These are phyloP conservation scores for Oenanthe javanica DNA, from an alignment of 140 eudicot genomes.

Conservation along the genomic window DNA sequence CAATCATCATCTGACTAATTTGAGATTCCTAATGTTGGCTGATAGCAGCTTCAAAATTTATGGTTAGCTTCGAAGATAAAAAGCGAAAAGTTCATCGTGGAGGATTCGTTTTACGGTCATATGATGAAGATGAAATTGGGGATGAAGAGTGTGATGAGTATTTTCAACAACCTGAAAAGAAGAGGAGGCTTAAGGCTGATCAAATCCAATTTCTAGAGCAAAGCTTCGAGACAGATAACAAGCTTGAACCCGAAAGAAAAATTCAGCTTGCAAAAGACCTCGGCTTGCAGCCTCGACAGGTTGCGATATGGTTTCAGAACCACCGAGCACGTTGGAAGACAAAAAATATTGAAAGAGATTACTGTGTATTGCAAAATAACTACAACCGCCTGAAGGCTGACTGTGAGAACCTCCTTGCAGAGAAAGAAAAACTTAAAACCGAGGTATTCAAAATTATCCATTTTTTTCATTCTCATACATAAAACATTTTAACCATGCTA, in stretches of 20 bases:
- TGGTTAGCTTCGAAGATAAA: not conserved
- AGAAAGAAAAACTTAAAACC: not conserved
- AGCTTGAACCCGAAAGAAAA: slow-evolving; percentile 54
- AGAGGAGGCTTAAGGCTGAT: slow-evolving; percentile 14
- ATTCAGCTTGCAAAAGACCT: slow-evolving; percentile 51
- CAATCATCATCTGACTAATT: not conserved
- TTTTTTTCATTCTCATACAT: not conserved
- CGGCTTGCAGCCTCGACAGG: slow-evolving; percentile 70
- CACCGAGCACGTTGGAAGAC: slow-evolving; percentile 57
- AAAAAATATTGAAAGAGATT: slow-evolving; percentile 2
- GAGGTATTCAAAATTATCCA: not conserved
- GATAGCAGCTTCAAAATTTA: not conserved
- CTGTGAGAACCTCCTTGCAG: not conserved
- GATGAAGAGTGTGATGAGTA: not conserved
- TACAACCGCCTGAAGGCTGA: not conserved
- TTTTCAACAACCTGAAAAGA: not conserved
- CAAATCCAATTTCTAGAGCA: slow-evolving; percentile 55
- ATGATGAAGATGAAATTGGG: not conserved
- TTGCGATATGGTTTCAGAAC: slow-evolving; percentile 83
- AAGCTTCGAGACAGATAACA: slow-evolving; percentile 44
- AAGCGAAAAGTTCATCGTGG: not conserved
- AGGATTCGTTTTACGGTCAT: not conserved
- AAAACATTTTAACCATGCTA: not conserved
- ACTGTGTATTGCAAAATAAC: not conserved
- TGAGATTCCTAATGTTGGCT: not conserved